Evolutionary conservation across 2,329 filamentous ascomycete genomes (phyloP), one percentile per base, ranked within the genome.

Genomic region (Aspergillus sp.): DNA sequence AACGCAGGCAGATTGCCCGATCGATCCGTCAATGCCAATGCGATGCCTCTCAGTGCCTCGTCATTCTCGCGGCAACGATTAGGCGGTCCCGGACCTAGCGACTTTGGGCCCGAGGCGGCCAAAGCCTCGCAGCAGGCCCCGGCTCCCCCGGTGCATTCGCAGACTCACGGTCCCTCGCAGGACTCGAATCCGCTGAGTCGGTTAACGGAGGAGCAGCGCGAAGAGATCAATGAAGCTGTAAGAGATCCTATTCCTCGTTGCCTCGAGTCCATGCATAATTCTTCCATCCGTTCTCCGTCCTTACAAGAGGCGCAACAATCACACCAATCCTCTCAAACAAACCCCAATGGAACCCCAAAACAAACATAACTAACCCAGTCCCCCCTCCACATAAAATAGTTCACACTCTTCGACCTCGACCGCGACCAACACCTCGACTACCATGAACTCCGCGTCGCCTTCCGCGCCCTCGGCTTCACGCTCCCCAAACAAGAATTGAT

Each of bases 371-470:
- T 55, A n/a, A 52, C 47, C 46, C 46, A 16, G 3, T 47, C 18
- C 39, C 52, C 52, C 18, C 18, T 54, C 24, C 24, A 3, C 24
- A 24, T 24, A 51, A 54, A 36, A 57, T 54, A 96, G 90, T 98
- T 98, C 78, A 88, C 89, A 63, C 87, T 98, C 65, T 98, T 99
- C 83, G 95, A 98, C 76, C 90, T 96, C 71, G 94, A 98, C 82
- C 94, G 96, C 75, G 93, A 98, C 80, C 86, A 88, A 51, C 88
- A 90, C 77, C 91, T 99, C 73, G 94, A 98, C 81, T 98, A 96
- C 82, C 95, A 98, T 80, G 95, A 99, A 79, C 91, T 98, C 75
- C 94, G 95, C 77, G 95, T 98, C 79, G 92, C 94, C 61, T 88
- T 98, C 70, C 95, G 96, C 75, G 95, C 95, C 3, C 87, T 99